phyloP scores from a whole-genome alignment of 1,284 basidiomycete species.

The Naganishia albida region DNA sequence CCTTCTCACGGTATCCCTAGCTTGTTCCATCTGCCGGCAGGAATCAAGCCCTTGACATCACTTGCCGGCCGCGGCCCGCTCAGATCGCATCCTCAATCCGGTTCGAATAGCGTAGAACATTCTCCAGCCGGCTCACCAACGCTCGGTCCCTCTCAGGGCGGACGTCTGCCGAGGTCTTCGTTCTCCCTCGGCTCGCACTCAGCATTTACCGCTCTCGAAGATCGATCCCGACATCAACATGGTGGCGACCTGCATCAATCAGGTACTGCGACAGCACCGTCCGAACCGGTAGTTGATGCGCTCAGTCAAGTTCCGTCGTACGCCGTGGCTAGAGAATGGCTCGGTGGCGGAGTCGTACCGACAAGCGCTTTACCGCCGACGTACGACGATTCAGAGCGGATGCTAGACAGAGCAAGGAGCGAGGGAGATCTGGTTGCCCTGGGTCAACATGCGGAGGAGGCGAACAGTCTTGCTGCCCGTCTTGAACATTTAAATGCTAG shows the following conservation, averaged over 20 bases:
- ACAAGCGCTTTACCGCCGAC: constrained; percentile 75
- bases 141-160: not conserved
- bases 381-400: constrained; percentile 67
- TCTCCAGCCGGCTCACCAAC: constrained; percentile 30
- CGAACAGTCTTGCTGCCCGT: constrained; percentile 23
- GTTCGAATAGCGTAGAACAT: constrained; percentile 14
- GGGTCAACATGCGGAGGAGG: constrained; percentile 27
- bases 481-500: constrained; percentile 13
- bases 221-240: constrained; percentile 15
- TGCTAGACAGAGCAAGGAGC: constrained; percentile 40
- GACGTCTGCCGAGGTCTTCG: constrained; percentile 23
- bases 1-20: constrained; percentile 36
- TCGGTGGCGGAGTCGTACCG: constrained; percentile 81
- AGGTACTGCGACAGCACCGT: constrained; percentile 7
- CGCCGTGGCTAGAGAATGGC: constrained; percentile 75
- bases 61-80: constrained; percentile 27
- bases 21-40: constrained; percentile 39
- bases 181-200: constrained; percentile 35
- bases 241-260: not conserved
- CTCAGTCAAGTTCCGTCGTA: constrained; percentile 72
- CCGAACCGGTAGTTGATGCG: constrained; percentile 38
- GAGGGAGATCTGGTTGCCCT: constrained; percentile 35
- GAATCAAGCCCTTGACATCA: constrained; percentile 40
- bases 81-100: constrained; percentile 19
- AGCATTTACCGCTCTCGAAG: constrained; percentile 30